A percentile compares a stretch with the other conserved stretches of the same genome.
phyloP scores from a whole-genome alignment of 106 monocot genomes.

The Amphibolis antarctica region DNA sequence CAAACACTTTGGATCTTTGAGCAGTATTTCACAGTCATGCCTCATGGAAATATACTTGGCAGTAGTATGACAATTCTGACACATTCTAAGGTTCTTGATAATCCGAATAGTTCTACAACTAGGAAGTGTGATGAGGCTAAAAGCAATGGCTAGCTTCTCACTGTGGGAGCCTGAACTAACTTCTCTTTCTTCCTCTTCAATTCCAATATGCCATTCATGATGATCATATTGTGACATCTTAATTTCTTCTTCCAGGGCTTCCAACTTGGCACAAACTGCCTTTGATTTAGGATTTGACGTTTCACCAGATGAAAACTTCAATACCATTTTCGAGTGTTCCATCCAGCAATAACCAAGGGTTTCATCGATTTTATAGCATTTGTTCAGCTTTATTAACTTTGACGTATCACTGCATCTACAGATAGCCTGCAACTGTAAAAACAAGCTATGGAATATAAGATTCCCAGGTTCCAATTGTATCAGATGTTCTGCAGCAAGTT shows the following conservation, averaged over 20 bases:
- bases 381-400: slow-evolving; percentile 14
- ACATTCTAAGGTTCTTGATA: slow-evolving; percentile 58
- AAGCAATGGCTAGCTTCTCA: slow-evolving; percentile 66
- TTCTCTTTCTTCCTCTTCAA: slow-evolving; percentile 52
- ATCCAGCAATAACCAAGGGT: slow-evolving; percentile 42
- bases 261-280: slow-evolving; percentile 19
- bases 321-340: slow-evolving; percentile 31
- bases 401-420: slow-evolving; percentile 6
- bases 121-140: slow-evolving; percentile 26
- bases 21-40: slow-evolving; percentile 35
- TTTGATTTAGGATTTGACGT: slow-evolving; percentile 6
- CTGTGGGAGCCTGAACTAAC: slow-evolving; percentile 34
- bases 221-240: neutral
- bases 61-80: slow-evolving; percentile 44
- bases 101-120: slow-evolving; percentile 32
- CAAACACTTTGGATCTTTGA: slow-evolving; percentile 71
- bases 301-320: slow-evolving; percentile 31
- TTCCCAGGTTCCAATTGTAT: slow-evolving; percentile 32
- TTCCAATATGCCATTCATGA: slow-evolving; percentile 4
- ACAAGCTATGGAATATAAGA: slow-evolving; percentile 15
- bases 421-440: slow-evolving; percentile 26
- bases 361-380: slow-evolving; percentile 2
- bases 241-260: slow-evolving; percentile 8
- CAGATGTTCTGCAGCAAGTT: slow-evolving; percentile 39
- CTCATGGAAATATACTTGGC: slow-evolving; percentile 43